Evolutionary conservation across 257 asterid species (phyloP).

Genomic region (Solanum raphanifolium): DNA sequence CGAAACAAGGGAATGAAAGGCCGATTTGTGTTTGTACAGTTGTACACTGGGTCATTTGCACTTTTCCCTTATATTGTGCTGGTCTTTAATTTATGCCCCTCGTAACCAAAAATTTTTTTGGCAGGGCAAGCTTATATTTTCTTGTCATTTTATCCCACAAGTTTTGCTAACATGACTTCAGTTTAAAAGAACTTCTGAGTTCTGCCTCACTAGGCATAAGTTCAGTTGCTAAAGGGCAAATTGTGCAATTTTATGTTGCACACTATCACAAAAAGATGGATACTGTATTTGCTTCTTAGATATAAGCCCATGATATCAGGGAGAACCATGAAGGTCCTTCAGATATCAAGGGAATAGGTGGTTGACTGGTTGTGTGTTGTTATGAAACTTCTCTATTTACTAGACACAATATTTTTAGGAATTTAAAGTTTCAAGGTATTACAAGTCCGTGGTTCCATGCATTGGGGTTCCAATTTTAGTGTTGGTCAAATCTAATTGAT

Average conservation of each 20-base stretch:
- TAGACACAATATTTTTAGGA: not conserved
- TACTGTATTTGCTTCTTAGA: not conserved
- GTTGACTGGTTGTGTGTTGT: not conserved
- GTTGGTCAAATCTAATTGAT: not conserved
- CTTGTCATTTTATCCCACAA: not conserved
- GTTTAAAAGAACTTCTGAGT: not conserved
- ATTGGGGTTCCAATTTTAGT: not conserved
- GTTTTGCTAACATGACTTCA: not conserved
- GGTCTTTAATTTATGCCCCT: not conserved
- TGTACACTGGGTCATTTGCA: not conserved
- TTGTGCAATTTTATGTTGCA: not conserved
- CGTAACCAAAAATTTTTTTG: rapidly evolving
- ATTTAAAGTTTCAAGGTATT: not conserved
- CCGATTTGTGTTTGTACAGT: not conserved
- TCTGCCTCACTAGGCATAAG: not conserved
- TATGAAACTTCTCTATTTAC: not conserved
- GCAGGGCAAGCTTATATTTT: not conserved
- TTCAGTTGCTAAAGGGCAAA: not conserved
- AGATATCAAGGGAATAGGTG: not conserved
- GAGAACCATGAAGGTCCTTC: not conserved
- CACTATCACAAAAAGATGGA: not conserved
- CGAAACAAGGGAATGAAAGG: not conserved
- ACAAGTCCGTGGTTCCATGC: not conserved
- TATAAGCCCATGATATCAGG: not conserved
- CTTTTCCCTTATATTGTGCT: not conserved